These are phyloP conservation scores for Phalaenopsis aphrodite DNA, from an alignment of 106 monocot species.

Conservation along the genomic window DNA sequence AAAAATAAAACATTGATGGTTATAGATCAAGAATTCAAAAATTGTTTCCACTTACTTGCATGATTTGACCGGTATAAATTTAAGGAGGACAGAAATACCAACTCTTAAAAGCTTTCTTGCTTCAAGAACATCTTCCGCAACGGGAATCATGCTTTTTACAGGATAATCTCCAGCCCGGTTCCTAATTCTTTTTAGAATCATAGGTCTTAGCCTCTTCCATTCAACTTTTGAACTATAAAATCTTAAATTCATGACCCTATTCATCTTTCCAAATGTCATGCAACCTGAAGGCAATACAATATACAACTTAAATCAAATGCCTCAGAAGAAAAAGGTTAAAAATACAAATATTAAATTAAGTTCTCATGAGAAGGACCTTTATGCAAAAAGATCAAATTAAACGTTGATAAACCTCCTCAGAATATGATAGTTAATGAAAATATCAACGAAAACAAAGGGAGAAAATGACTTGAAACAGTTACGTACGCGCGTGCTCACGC, in stretches of 20 bases:
- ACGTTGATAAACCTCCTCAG: neutral
- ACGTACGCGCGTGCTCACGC: no score
- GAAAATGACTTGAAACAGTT: no score
- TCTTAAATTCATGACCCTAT: constrained; percentile 16
- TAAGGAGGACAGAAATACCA: constrained; percentile 57
- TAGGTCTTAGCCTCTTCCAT: constrained; percentile 70
- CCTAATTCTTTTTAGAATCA: constrained; percentile 85
- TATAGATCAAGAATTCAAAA: constrained; percentile 3
- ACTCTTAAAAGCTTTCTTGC: constrained; percentile 38
- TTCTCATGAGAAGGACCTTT: neutral
- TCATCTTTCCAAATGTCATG: neutral
- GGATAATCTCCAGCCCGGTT: constrained; percentile 69
- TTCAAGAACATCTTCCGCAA: constrained; percentile 64
- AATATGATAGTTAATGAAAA: neutral
- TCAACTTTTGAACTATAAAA: constrained; percentile 54
- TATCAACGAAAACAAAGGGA: no score
- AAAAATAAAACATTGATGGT: neutral
- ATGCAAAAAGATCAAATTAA: neutral
- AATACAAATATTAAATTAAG: neutral
- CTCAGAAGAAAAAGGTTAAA: neutral
- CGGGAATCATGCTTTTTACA: constrained; percentile 60
- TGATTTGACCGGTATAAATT: constrained; percentile 53
- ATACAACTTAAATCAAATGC: neutral
- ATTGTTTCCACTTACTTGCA: constrained; percentile 59
- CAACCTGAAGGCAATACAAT: neutral